Conservation (phyloP, 2,329 filamentous ascomycete genomes). For the Trichophyton verrucosum region DNA sequence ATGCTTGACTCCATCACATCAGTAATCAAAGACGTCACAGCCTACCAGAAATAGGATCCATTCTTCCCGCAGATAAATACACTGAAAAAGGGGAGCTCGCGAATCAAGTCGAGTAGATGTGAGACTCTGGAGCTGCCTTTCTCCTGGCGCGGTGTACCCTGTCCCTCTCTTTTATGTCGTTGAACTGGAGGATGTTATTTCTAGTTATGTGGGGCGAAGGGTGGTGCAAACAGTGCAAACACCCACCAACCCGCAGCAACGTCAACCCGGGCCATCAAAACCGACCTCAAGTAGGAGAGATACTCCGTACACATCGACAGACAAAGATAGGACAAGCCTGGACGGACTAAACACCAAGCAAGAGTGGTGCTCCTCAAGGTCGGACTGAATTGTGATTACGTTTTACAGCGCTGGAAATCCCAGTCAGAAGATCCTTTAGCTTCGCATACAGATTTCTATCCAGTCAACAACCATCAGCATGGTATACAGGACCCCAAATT, state of each 20-base stretch:
- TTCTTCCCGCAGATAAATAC: conserved; percentile 17
- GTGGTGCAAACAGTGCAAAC: conserved; percentile 5
- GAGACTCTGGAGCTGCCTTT: neutral
- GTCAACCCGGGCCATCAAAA: neutral
- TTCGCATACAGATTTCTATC: neutral
- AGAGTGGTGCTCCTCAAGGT: neutral
- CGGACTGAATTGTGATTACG: too few species aligned
- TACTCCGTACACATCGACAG: neutral
- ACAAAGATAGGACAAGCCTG: neutral
- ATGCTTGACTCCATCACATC: neutral
- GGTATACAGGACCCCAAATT: neutral
- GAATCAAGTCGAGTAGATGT: neutral
- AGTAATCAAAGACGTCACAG: neutral
- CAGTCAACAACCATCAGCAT: neutral
- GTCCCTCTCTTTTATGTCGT: neutral
- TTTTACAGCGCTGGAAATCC: too few species aligned
- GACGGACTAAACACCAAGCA: neutral
- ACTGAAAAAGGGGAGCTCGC: neutral
- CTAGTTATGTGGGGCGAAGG: neutral
- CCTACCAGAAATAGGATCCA: conserved; percentile 47
- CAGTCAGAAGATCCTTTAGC: neutral
- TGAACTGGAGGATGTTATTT: neutral
- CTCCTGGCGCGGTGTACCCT: neutral
- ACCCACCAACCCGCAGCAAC: neutral
- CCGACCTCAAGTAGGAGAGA: neutral